Percentiles rank a stretch among this genome's conserved stretches.
Evolutionary conservation across 805 yeast genomes (phyloP).

Genomic region (Candida krabiensis): DNA sequence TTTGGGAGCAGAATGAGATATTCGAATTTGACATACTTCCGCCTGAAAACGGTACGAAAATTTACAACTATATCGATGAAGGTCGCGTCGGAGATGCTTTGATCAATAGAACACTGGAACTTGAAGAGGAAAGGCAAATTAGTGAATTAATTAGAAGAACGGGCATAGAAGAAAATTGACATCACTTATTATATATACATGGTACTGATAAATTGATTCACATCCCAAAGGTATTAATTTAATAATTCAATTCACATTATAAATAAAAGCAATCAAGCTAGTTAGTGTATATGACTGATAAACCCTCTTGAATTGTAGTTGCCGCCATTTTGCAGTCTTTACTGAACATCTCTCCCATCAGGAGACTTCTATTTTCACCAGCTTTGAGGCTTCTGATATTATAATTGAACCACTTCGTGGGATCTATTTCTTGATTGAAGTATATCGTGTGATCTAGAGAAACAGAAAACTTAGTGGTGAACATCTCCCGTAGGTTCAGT

Average conservation of each 20-base stretch:
- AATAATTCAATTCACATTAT: no score
- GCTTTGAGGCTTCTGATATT: conserved; percentile 49
- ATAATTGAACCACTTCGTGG: conserved; percentile 46
- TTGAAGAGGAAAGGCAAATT: conserved; percentile 26
- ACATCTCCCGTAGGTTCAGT: conserved; percentile 45
- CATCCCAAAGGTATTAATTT: no score
- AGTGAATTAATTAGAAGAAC: conserved; percentile 20
- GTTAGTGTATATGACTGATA: conserved; percentile 38
- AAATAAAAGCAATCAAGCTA: no score
- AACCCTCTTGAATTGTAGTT: conserved; percentile 66
- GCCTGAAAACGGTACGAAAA: conserved; percentile 50
- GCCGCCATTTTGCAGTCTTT: conserved; percentile 53
- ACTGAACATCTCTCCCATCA: conserved; percentile 59
- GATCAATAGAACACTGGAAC: conserved; percentile 21
- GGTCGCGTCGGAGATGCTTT: conserved; percentile 45
- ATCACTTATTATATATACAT: no score
- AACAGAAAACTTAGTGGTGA: conserved; percentile 50
- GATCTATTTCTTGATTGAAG: conserved; percentile 55
- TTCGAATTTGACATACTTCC: conserved; percentile 75
- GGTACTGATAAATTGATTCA: no score
- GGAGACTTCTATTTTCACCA: conserved; percentile 51
- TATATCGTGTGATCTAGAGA: conserved; percentile 68
- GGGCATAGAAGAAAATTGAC: conserved; percentile 1
- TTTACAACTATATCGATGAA: conserved; percentile 47
- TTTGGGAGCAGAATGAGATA: conserved; percentile 63